Conservation (phyloP, 495 filamentous ascomycete genomes). For the Hyaloscypha hepaticicola region DNA sequence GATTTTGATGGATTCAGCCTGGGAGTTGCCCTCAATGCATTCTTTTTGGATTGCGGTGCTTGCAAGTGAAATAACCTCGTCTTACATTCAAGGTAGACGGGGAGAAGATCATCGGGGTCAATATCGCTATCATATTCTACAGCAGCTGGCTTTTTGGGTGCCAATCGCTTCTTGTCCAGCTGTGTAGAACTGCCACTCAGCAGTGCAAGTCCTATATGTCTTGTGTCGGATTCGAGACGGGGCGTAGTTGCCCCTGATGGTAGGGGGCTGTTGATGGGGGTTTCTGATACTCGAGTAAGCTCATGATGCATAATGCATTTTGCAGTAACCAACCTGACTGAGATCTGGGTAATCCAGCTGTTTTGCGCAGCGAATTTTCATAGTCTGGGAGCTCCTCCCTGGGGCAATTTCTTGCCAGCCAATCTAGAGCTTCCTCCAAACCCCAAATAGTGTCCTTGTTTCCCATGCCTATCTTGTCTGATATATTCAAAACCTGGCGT, state of each 20-base stretch:
- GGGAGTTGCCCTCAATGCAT: slow-evolving; percentile 7
- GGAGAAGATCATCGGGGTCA: slow-evolving; percentile 71
- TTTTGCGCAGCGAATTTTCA: slow-evolving; percentile 38
- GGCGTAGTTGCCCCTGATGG: slow-evolving; percentile 50
- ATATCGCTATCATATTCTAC: slow-evolving; percentile 56
- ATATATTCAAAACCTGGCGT: slow-evolving; percentile 60
- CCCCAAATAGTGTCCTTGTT: slow-evolving; percentile 75
- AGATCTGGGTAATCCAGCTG: slow-evolving; percentile 14
- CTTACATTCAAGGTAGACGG: slow-evolving; percentile 71
- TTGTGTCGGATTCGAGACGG: slow-evolving; percentile 36
- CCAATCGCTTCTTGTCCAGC: slow-evolving; percentile 33
- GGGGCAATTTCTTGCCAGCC: slow-evolving; percentile 72
- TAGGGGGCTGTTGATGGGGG: slow-evolving; percentile 43
- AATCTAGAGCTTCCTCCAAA: slow-evolving; percentile 81
- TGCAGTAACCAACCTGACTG: slow-evolving; percentile 21
- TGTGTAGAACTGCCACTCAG: slow-evolving; percentile 33
- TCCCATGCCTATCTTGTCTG: slow-evolving; percentile 46
- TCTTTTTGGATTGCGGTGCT: slow-evolving; percentile 7
- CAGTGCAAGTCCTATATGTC: slow-evolving; percentile 25
- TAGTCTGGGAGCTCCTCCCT: slow-evolving; percentile 71
- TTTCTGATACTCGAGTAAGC: slow-evolving; percentile 36
- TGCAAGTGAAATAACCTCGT: slow-evolving; percentile 68
- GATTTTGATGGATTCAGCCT: slow-evolving; percentile 1
- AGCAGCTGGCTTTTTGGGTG: slow-evolving; percentile 34
- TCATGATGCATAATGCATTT: neutral